Conservation (phyloP, 441 rosid species). For the Aleurites moluccanus region DNA sequence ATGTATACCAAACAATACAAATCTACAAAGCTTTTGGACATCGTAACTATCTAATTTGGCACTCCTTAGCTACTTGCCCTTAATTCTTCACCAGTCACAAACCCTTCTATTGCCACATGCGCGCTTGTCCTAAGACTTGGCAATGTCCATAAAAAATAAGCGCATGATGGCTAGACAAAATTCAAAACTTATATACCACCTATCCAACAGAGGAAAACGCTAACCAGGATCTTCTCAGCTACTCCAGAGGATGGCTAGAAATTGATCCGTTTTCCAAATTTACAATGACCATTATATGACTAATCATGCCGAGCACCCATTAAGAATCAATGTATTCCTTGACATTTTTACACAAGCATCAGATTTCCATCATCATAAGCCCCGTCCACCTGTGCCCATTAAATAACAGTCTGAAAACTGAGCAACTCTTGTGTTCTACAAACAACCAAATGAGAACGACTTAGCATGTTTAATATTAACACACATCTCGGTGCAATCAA, state of each 20-base stretch:
- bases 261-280: constrained; percentile 31
- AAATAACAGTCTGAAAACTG: constrained; percentile 12
- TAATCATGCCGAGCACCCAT: constrained; percentile 24
- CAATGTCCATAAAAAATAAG: constrained; percentile 20
- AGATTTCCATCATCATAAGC: constrained; percentile 25
- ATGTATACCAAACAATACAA: constrained; percentile 33
- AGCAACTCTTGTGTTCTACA: constrained; percentile 2
- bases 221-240: constrained; percentile 24
- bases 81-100: constrained; percentile 22
- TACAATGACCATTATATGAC: constrained; percentile 33
- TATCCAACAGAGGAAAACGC: constrained; percentile 24
- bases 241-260: constrained; percentile 25
- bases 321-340: constrained; percentile 24
- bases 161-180: constrained; percentile 29
- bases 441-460: constrained; percentile 3
- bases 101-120: constrained; percentile 24
- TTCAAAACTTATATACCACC: constrained; percentile 37
- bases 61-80: constrained; percentile 19
- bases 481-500: background rate
- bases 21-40: constrained; percentile 47
- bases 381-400: constrained; percentile 31
- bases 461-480: constrained; percentile 6
- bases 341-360: constrained; percentile 27
- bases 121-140: constrained; percentile 23
- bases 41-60: constrained; percentile 30